These are phyloP conservation scores for Coemansia sp. DNA, from an alignment of 192 early-diverging fungal genomes.

Conservation along the genomic window DNA sequence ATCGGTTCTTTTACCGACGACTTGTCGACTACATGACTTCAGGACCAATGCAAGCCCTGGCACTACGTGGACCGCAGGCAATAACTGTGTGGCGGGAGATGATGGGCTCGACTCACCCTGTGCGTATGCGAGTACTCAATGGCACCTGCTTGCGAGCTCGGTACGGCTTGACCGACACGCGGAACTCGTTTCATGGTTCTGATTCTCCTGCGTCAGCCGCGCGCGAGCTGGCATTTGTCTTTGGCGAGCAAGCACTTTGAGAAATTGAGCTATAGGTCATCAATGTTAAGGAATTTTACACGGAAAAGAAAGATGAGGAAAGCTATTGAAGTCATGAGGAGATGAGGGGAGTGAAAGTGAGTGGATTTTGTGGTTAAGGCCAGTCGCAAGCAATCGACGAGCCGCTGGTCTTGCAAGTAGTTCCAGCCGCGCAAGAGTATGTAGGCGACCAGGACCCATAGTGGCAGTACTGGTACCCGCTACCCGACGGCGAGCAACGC, in stretches of 20 bases:
- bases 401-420: conserved; percentile 18
- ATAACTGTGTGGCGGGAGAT: conserved; percentile 64
- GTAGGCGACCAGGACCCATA: conserved; percentile 17
- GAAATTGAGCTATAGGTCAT: neutral
- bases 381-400: conserved; percentile 25
- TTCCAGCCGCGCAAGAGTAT: conserved; percentile 16
- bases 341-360: neutral
- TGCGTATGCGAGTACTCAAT: conserved; percentile 60
- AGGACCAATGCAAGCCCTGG: conserved; percentile 63
- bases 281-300: conserved; percentile 1
- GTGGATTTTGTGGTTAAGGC: neutral
- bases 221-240: conserved; percentile 64
- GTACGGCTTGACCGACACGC: conserved; percentile 71
- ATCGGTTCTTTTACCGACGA: conserved; percentile 68
- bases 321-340: neutral
- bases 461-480: conserved; percentile 27
- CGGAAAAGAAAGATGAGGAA: neutral
- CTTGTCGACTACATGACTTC: conserved; percentile 74
- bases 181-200: conserved; percentile 77
- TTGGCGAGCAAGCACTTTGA: conserved; percentile 26
- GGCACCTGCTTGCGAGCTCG: conserved; percentile 60
- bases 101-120: conserved; percentile 70
- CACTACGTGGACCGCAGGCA: conserved; percentile 60
- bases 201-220: conserved; percentile 62
- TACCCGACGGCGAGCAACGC: conserved; percentile 8